Conservation (phyloP, 2,329 filamentous ascomycete species). For the Talaromyces sp. region DNA sequence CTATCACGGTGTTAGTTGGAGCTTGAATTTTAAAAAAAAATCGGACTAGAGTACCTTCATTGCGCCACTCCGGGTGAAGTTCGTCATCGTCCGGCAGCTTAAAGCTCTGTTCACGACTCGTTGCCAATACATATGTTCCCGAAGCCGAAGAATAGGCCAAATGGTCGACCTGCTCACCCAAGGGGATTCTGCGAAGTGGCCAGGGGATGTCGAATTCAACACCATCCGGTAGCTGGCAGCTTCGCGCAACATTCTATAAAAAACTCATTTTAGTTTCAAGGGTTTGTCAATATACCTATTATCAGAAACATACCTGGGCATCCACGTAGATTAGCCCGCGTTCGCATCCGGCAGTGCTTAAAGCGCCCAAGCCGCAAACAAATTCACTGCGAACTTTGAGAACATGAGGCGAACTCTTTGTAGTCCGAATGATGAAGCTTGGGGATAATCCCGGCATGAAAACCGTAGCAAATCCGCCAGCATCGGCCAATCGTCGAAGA, state of each 20-base stretch:
- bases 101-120: conserved; percentile 63
- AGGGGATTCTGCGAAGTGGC: conserved; percentile 63
- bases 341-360: conserved; percentile 72
- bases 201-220: conserved; percentile 72
- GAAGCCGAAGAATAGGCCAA: conserved; percentile 72
- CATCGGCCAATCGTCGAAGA: conserved; percentile 38
- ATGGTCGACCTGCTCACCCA: conserved; percentile 66
- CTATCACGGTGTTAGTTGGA: conserved; percentile 24
- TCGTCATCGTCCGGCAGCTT: conserved; percentile 83
- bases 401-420: conserved; percentile 69
- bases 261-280: conserved; percentile 14
- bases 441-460: conserved; percentile 78
- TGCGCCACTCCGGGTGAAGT: conserved; percentile 72
- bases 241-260: conserved; percentile 64
- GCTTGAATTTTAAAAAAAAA: neutral
- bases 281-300: neutral
- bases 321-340: conserved; percentile 80
- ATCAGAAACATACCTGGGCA: conserved; percentile 36
- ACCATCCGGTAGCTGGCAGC: conserved; percentile 64
- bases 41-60: conserved; percentile 50
- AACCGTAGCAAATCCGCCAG: conserved; percentile 75
- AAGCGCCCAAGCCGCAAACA: conserved; percentile 66
- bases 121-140: conserved; percentile 70
- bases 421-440: conserved; percentile 75
- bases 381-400: conserved; percentile 64